Base-by-base conservation (phyloP, 2,329 filamentous ascomycete species). In the Hymenotorrendiella dingleyae region DNA sequence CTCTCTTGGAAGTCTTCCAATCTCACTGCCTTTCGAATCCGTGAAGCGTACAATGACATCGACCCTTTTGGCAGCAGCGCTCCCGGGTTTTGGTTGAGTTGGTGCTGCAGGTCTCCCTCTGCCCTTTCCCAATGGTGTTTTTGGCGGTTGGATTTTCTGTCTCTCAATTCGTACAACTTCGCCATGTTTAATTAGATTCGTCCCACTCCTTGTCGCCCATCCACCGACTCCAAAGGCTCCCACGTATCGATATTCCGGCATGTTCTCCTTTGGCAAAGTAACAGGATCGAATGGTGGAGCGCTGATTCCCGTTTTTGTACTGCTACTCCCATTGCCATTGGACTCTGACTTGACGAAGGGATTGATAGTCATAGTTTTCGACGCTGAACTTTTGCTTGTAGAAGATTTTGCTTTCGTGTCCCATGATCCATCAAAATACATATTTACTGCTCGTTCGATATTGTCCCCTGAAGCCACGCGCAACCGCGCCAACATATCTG, bases 31-130 rank as follows among this genome's bases (percentile, higher is more conserved):
- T 39, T 68, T 74, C 8, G 72, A 64, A 56, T 88, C 94, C 0
- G 86, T 94, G 58, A 98, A 97, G 1, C 93, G 81, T 20, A 97
- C 94, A 47, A 98, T 76, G 5, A 95, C 80, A 66, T 98, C 93
- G 16, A 82, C 75, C 36, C 86, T 80, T 55, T 80, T 76, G 0
- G 73, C 68, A n/a, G 73, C 69, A 9, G 71, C 68, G 37, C 64
- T 67, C 27, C 55, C 54, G 11, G 56, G 50, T 29, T 56, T 62
- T 19, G 49, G 54, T 12, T 50, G 40, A 22, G 45, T 28, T 44
- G 52, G 52, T 14, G 46, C 32, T 12, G 46, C 47, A 16, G 56
- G 36, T n/a, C n/a, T n/a, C 62, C 59, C 36, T 62, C 51, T 53
- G 64, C 72, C 48, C 65, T 67, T 48, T 57, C 64, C 60, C 64